Percentiles rank a stretch among this genome's conserved stretches.
Conservation (phyloP, 2,329 filamentous ascomycete genomes). For the Apiospora marii region DNA sequence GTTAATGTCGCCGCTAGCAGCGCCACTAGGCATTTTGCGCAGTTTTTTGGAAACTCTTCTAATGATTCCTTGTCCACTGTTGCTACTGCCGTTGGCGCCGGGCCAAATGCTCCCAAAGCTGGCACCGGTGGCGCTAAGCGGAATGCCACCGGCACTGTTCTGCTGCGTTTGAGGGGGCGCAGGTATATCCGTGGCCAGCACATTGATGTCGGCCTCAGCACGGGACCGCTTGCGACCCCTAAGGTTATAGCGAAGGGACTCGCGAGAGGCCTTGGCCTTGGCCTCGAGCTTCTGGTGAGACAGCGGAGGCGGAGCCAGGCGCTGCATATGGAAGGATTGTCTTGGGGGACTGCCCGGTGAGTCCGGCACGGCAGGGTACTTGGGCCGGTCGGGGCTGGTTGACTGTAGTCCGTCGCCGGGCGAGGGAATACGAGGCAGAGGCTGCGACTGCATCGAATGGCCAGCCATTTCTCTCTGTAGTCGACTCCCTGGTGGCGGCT, state of each 20-base stretch:
- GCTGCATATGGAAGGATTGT: constrained; percentile 32
- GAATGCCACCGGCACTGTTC: constrained; percentile 30
- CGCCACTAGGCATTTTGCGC: constrained; percentile 54
- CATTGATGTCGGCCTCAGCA: constrained; percentile 45
- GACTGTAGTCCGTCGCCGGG: constrained; percentile 15
- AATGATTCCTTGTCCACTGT: constrained; percentile 24
- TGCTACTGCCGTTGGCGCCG: constrained; percentile 32
- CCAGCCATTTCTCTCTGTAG: constrained; percentile 2
- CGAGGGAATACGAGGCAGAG: constrained; percentile 25
- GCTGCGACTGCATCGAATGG: constrained; percentile 13
- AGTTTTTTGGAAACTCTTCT: constrained; percentile 59
- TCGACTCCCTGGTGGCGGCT: constrained; percentile 41
- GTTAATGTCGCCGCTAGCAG: constrained; percentile 27
- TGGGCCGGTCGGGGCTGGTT: background rate
- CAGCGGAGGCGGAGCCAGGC: constrained; percentile 15
- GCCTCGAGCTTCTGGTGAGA: constrained; percentile 23
- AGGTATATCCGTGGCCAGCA: constrained; percentile 32
- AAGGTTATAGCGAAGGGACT: constrained; percentile 35
- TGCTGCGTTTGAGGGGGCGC: background rate
- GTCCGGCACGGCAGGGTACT: constrained; percentile 21
- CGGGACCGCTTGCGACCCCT: constrained; percentile 61
- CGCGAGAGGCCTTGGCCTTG: constrained; percentile 28
- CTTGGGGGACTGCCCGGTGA: constrained; percentile 33
- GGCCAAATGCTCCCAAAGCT: constrained; percentile 29
- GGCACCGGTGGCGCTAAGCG: constrained; percentile 25